Percentiles rank a stretch among this genome's conserved stretches.
Conservation (phyloP, 164 flowering plant genomes). For the Hamamelis virginiana region DNA sequence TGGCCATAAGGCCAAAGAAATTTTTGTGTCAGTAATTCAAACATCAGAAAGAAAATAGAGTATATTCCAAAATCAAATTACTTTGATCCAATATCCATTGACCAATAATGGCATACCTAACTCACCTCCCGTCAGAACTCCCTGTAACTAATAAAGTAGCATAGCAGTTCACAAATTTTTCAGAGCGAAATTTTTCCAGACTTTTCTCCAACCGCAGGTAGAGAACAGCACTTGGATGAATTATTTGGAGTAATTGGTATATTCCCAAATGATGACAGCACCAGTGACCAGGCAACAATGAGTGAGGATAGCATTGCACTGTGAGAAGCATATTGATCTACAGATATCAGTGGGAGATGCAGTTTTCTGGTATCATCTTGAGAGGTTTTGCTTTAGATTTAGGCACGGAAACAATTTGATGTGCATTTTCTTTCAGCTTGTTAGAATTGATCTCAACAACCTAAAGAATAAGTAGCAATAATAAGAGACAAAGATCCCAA, state of each 20-base stretch:
- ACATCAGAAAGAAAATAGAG: background rate
- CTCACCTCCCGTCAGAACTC: slow-evolving; percentile 90
- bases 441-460: slow-evolving; percentile 9
- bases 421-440: slow-evolving; percentile 14
- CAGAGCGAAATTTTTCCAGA: slow-evolving; percentile 77
- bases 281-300: slow-evolving; percentile 86
- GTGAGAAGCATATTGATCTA: slow-evolving; percentile 74
- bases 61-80: background rate
- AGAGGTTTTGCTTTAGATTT: slow-evolving; percentile 18
- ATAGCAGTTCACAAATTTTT: slow-evolving; percentile 58
- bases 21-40: background rate
- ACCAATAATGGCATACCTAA: slow-evolving; percentile 22
- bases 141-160: slow-evolving; percentile 72
- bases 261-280: slow-evolving; percentile 37
- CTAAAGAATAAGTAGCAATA: slow-evolving; percentile 15
- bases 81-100: background rate
- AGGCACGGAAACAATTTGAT: slow-evolving; percentile 11
- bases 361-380: slow-evolving; percentile 17
- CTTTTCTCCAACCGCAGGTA: slow-evolving; percentile 87
- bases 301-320: slow-evolving; percentile 66
- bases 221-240: slow-evolving; percentile 37
- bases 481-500: background rate
- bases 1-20: background rate
- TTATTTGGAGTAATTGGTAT: slow-evolving; percentile 18
- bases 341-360: slow-evolving; percentile 33